Percentiles rank a stretch among this genome's conserved stretches.
Evolutionary conservation across 2,329 filamentous ascomycete genomes (phyloP).

Genomic region (Clarireedia sp.): DNA sequence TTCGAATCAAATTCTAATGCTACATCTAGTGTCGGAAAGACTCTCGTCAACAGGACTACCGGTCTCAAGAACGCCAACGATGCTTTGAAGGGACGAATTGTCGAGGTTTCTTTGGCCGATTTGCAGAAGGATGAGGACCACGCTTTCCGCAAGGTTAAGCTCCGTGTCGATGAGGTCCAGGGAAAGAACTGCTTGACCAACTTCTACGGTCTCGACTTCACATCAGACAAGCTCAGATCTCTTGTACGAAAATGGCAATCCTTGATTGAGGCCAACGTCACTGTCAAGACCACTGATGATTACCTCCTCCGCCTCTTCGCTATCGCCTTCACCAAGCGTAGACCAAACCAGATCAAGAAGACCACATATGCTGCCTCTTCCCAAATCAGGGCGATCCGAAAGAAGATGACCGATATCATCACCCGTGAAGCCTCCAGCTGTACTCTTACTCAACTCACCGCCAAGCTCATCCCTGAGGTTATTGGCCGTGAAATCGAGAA

Average conservation of each 20-base stretch:
- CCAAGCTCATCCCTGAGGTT: conserved; percentile 98
- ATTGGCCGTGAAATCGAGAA: conserved; percentile 99
- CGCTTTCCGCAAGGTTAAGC: conserved; percentile 98
- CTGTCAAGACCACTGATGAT: conserved; percentile 99
- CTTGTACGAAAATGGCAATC: conserved; percentile 99
- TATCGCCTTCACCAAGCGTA: conserved; percentile 98
- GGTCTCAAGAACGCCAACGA: conserved; percentile 99
- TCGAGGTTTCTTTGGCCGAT: conserved; percentile 98
- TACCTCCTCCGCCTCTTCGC: conserved; percentile 98
- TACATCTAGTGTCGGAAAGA: conserved; percentile 86
- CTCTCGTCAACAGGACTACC: conserved; percentile 97
- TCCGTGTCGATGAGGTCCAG: conserved; percentile 96
- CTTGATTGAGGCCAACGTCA: conserved; percentile 98
- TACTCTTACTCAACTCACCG: conserved; percentile 91
- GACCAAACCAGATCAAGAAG: conserved; percentile 99
- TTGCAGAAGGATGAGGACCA: conserved; percentile 99
- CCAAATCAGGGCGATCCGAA: conserved; percentile 95
- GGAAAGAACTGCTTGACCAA: conserved; percentile 99
- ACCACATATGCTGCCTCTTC: conserved; percentile 96
- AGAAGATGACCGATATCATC: conserved; percentile 99
- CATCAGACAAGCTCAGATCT: conserved; percentile 98
- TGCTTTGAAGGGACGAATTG: conserved; percentile 94
- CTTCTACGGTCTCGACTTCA: conserved; percentile 99
- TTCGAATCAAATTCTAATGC: conserved; percentile 29
- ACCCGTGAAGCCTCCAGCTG: conserved; percentile 89